Base-by-base conservation (phyloP, 2,329 filamentous ascomycete species). In the Tolypocladium tropicale region DNA sequence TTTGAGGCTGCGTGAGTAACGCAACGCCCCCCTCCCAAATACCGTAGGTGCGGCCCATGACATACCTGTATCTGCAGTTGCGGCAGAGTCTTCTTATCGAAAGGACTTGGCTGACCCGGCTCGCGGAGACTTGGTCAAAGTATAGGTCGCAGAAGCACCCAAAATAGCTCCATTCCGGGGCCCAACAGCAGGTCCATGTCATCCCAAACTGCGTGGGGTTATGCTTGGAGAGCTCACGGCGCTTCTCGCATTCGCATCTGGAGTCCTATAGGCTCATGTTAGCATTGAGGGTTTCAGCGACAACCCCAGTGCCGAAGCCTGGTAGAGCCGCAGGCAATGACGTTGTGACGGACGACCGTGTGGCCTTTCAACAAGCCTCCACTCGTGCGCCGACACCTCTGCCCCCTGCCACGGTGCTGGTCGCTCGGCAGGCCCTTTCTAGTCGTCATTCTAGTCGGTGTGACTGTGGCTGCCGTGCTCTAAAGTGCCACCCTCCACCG, bases 381-480 rank as follows among this genome's bases (percentile, higher is more conserved):
- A 14, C 12, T 14, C 43, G 10, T 46, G 43, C 43, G 23, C 28
- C 23, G 10, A 46, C 41, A 23, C 41, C 21, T 16, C 41, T 3
- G 23, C 23, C 23, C n/a, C 23, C 25, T 28, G 2, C 23, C n/a
- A 37, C 12, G 9, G 30, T 23, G 21, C 37, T 30, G 52, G 18
- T 33, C 11, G 10, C 18, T 41, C 23, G 23, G 41, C 41, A 28
- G 23, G 23, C 41, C 11, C 39, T 46, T 28, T 14, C 32, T 43
- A 37, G 21, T 33, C 39, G 41, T 37, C 33, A 11, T 28, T 28
- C 36, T 30, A 37, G 14, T 34, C 53, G 32, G 53, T 54, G 53
- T 50, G 28, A 54, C 53, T 5, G 53, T 54, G 53, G 53, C 53
- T 50, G 53, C 30, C n/a, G n/a, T n/a, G n/a, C 21, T 49, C 14